Evolutionary conservation across 2,329 filamentous ascomycete species (phyloP).

Genomic region (Mycosphaerelloides madeirae): DNA sequence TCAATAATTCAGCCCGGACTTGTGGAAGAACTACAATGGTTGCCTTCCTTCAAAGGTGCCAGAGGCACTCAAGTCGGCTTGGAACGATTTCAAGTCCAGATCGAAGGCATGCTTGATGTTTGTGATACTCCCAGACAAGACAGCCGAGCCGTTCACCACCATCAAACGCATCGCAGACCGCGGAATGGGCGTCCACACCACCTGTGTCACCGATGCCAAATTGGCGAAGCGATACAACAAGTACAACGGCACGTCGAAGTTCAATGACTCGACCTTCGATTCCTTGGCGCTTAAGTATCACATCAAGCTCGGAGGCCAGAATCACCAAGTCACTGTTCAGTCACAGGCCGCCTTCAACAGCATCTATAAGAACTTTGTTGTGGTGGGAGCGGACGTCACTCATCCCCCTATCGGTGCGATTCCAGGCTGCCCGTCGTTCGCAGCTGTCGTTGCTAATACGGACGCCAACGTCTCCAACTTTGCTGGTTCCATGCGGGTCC

Average conservation of each 20-base stretch:
- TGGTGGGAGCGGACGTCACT: conserved; percentile 40
- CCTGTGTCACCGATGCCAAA: conserved; percentile 3
- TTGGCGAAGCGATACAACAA: too few species aligned
- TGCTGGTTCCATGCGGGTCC: conserved; percentile 29
- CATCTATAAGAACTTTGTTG: conserved; percentile 19
- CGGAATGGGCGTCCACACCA: conserved; percentile 1
- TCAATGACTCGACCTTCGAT: neutral
- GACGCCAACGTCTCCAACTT: conserved; percentile 25
- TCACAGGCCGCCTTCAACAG: neutral
- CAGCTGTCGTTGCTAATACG: conserved; percentile 14
- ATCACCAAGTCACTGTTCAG: neutral
- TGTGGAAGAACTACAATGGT: too few species aligned
- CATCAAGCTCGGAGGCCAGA: conserved; percentile 1
- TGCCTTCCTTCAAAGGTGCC: too few species aligned
- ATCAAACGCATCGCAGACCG: conserved; percentile 8
- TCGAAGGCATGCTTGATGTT: neutral
- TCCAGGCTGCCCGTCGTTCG: conserved; percentile 4
- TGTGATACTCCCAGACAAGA: neutral
- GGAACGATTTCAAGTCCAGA: neutral
- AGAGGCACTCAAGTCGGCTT: too few species aligned
- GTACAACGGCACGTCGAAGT: too few species aligned
- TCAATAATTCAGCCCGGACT: too few species aligned
- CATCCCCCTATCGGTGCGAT: conserved; percentile 32
- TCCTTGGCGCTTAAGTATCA: conserved; percentile 7
- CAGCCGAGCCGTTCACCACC: neutral